Conservation (phyloP, 2,329 filamentous ascomycete species). For the Penicillium vulpinum region DNA sequence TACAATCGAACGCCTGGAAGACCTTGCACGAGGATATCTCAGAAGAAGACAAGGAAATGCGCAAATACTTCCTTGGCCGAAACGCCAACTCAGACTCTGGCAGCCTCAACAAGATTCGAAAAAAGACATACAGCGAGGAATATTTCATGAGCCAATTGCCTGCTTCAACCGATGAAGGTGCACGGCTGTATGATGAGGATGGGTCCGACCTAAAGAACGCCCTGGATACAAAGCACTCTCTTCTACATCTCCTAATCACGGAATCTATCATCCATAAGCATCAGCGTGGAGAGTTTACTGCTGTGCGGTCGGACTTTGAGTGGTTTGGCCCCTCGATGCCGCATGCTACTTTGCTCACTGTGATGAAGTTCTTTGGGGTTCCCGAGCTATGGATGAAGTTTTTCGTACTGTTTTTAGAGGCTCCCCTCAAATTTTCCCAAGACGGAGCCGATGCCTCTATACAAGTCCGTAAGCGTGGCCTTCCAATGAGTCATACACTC, state of each 20-base stretch:
- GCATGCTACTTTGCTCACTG: slow-evolving; percentile 59
- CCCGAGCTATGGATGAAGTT: slow-evolving; percentile 58
- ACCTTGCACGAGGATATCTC: slow-evolving; percentile 34
- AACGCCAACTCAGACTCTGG: slow-evolving; percentile 7
- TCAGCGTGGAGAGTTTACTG: slow-evolving; percentile 52
- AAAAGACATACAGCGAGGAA: slow-evolving; percentile 42
- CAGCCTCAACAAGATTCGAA: slow-evolving; percentile 36
- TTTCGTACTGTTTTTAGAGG: slow-evolving; percentile 60
- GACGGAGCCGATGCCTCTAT: slow-evolving; percentile 51
- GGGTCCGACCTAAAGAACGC: slow-evolving; percentile 43
- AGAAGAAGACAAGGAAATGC: slow-evolving; percentile 43
- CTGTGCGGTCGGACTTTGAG: slow-evolving; percentile 59
- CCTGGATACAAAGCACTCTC: slow-evolving; percentile 55
- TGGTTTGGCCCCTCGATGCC: slow-evolving; percentile 60
- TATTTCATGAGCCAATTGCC: slow-evolving; percentile 62
- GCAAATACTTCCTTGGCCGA: slow-evolving; percentile 47
- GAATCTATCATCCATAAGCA: slow-evolving; percentile 55
- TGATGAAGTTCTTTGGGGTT: slow-evolving; percentile 62
- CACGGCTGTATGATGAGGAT: slow-evolving; percentile 44
- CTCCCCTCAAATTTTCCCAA: slow-evolving; percentile 59
- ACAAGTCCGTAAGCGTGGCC: slow-evolving; percentile 55
- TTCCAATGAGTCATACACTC: slow-evolving; percentile 61
- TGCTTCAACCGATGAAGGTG: slow-evolving; percentile 37
- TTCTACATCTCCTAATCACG: slow-evolving; percentile 58
- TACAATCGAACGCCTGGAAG: slow-evolving; percentile 46